phyloP scores from a whole-genome alignment of 192 early-diverging fungal species.

The Allomyces arbusculus region DNA sequence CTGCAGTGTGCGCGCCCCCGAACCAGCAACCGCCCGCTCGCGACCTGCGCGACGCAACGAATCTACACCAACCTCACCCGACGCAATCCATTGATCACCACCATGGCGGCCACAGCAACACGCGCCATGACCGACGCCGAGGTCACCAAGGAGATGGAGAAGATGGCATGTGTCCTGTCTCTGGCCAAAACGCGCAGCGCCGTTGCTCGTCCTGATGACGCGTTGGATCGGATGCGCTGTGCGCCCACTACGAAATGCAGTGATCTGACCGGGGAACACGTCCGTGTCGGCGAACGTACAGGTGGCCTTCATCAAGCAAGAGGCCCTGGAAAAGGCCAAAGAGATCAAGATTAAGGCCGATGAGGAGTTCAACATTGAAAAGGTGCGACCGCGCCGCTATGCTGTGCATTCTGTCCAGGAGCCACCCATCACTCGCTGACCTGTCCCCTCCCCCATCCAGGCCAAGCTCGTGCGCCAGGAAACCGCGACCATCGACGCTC shows the following conservation, averaged over 20 bases:
- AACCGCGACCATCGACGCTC: constrained; percentile 84
- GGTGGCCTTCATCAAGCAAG: constrained; percentile 97
- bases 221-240: background rate
- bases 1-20: too few relatives aligned
- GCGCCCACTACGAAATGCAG: background rate
- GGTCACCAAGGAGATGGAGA: constrained; percentile 91
- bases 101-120: too few relatives aligned
- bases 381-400: constrained; percentile 30
- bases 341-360: constrained; percentile 99
- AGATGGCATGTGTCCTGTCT: constrained; percentile 51
- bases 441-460: constrained; percentile 8
- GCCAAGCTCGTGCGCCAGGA: constrained; percentile 96
- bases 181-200: background rate
- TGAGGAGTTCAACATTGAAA: constrained; percentile 99
- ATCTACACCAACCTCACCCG: too few relatives aligned
- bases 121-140: constrained; percentile 82
- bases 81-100: too few relatives aligned
- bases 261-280: background rate
- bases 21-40: too few relatives aligned
- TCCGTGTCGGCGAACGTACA: constrained; percentile 7
- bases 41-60: too few relatives aligned
- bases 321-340: constrained; percentile 91
- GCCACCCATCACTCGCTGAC: background rate
- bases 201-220: background rate
- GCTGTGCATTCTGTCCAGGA: background rate